A percentile compares a stretch with the other conserved stretches of the same genome.
These are phyloP conservation scores for Zoysia japonica DNA, from an alignment of 176 grass and related monocot genomes.

Conservation along the genomic window DNA sequence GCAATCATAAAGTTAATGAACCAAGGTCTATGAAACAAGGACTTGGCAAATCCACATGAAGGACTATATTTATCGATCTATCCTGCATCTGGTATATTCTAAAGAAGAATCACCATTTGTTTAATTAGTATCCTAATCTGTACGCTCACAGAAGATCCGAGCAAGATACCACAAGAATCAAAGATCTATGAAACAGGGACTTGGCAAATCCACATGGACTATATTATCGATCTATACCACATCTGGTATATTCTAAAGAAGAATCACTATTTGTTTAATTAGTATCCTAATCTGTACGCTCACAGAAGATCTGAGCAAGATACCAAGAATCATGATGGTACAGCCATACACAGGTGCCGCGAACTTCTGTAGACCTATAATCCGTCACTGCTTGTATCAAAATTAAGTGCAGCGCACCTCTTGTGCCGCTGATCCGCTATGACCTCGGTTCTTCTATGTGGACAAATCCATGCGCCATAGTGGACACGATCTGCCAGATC, in stretches of 20 bases:
- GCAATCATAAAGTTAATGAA: conserved; percentile 1
- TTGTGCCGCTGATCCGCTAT: neutral
- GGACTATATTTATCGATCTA: conserved; percentile 2
- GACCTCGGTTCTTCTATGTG: neutral
- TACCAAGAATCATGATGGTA: neutral
- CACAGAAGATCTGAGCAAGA: conserved; percentile 8
- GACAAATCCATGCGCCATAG: no score
- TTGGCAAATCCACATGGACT: neutral
- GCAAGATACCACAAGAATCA: conserved; percentile 7
- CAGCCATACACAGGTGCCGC: neutral
- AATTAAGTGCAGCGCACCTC: neutral
- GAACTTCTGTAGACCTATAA: neutral
- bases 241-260: neutral
- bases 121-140: neutral
- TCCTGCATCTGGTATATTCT: neutral
- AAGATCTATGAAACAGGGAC: neutral
- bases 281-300: neutral
- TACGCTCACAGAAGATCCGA: neutral
- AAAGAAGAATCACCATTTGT: neutral
- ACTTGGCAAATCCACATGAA: neutral
- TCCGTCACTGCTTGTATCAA: neutral
- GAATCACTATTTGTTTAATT: neutral
- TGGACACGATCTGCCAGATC: neutral
- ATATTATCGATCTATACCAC: neutral
- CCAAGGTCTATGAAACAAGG: neutral